Base-by-base conservation (phyloP, 2,329 filamentous ascomycete species). In the Podosphaera fusca region DNA sequence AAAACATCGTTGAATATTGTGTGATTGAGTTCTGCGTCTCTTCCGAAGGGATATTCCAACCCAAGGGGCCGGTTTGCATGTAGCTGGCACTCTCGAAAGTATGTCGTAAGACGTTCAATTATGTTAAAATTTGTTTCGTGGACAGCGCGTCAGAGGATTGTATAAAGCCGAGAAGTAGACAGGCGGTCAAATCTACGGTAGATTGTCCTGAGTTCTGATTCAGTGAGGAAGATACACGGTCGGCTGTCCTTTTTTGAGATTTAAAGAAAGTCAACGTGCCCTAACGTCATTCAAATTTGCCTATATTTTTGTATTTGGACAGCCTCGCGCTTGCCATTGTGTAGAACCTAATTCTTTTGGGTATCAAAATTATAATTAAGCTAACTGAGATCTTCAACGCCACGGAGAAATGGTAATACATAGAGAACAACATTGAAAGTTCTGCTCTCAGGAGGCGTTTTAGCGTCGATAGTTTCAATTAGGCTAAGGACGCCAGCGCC, bases 11-110 rank as follows among this genome's bases (percentile, higher is more conserved):
- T 33, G 30, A 54, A 40, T 9, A 59, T 47, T 3, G 54, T 42
- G 10, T 58, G 51, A 33, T 58, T 58, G 38, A 56, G 56, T 10
- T 56, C 45, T 29, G 12, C 12, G 36, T 56, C 45, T 14, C 50
- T 34, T 35, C 33, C n/a, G 14, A 56, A 45, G 31, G 40, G 5
- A 12, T 50, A 50, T 42, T 56, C 50, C 14, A 50, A 50, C 9
- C 45, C 6, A 14, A 46, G 38, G 33, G 54, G 54, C 31, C 21
- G 33, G 33, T 54, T 54, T 12, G 33, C 51, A 29, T 38, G 9
- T 38, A 54, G 21, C 35, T 54, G 34, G 21, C 31, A 54, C 12
- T 54, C 51, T 29, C 51, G 34, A 29, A 33, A 54, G 9, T n/a
- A 54, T 29, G 36, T 54, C 40, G 51, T 54, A 38, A 54, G 31